Evolutionary conservation across 2,329 filamentous ascomycete species (phyloP).

Genomic region (Zasmidium citrigriseum): DNA sequence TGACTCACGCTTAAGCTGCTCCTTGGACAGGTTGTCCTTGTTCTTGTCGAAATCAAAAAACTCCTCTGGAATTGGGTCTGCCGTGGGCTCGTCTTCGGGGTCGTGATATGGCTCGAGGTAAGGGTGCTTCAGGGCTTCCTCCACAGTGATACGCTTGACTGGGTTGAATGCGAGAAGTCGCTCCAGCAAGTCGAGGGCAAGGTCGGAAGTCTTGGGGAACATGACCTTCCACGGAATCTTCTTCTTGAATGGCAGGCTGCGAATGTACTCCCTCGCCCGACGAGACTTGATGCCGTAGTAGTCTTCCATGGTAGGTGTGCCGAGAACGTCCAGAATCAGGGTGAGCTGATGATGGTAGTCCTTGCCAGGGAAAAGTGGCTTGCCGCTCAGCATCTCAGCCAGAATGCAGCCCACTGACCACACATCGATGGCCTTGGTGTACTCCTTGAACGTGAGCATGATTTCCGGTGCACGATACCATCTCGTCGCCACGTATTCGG

Average conservation of each 20-base stretch:
- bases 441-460: slow-evolving; percentile 99
- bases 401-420: slow-evolving; percentile 99
- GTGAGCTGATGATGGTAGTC: slow-evolving; percentile 99
- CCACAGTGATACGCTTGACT: slow-evolving; percentile 96
- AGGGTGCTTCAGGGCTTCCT: slow-evolving; percentile 94
- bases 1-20: slow-evolving; percentile 82
- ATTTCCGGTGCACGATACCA: slow-evolving; percentile 99
- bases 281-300: slow-evolving; percentile 99
- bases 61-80: slow-evolving; percentile 93
- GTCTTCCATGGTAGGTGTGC: slow-evolving; percentile 98
- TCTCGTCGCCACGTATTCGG: slow-evolving; percentile 97
- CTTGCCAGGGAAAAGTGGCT: slow-evolving; percentile 96
- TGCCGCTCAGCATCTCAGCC: slow-evolving; percentile 97
- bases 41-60: slow-evolving; percentile 99
- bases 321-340: slow-evolving; percentile 93
- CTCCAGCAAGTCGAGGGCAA: slow-evolving; percentile 90
- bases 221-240: slow-evolving; percentile 97
- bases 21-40: slow-evolving; percentile 97
- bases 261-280: slow-evolving; percentile 95
- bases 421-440: slow-evolving; percentile 98
- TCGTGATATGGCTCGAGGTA: slow-evolving; percentile 99
- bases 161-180: slow-evolving; percentile 97
- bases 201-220: slow-evolving; percentile 98
- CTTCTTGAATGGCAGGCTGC: slow-evolving; percentile 98
- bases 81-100: slow-evolving; percentile 95